Base-by-base conservation (phyloP, 2,329 filamentous ascomycete species). In the Colletotrichum sp. region DNA sequence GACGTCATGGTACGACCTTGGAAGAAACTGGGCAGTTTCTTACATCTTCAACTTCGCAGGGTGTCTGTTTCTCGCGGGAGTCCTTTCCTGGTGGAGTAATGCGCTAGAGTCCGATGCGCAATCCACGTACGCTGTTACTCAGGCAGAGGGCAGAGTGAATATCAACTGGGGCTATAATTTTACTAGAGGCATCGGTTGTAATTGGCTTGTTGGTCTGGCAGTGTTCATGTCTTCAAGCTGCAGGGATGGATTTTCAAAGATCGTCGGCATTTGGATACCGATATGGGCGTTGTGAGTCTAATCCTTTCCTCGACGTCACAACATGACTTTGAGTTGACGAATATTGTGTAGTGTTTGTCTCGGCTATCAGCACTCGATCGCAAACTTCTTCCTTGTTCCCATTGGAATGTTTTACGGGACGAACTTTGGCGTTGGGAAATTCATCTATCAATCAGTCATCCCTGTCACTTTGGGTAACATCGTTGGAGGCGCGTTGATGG, bases 381-480 rank as follows among this genome's bases (percentile, higher is more conserved):
- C 64, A 1, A 73, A 69, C 6, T 73, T 73, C 57, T 64, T 59
- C 8, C 24, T 73, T 4, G 65, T 69, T 4, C 71, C 65, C 18
- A 70, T 70, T 26, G 71, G 59, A 4, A 69, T 69, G 65, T 73
- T 73, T 36, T 64, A 73, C 9, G 57, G 65, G 5, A 69, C 71
- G 2, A 30, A 73, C 13, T 39, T 73, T 12, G 65, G 71, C 6
- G 65, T 69, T 3, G 71, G 71, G 7, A 70, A 63, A 4, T 72
- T 72, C 36, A 68, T 72, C 21, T 68, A 55, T 21, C 71, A 63
- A 26, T 68, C 64, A 6, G 32, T 55, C 4, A 68, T 72, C 52
- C 71, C 71, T 3, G 71, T 68, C n/a, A 72, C 70, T 6, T 12
- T 72, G n/a, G 70, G 70, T 24, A 72, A 68, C 36, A 72, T 68